phyloP scores from a whole-genome alignment of 352 stramenopile genomes.

The Phytophthora uliginosa region DNA sequence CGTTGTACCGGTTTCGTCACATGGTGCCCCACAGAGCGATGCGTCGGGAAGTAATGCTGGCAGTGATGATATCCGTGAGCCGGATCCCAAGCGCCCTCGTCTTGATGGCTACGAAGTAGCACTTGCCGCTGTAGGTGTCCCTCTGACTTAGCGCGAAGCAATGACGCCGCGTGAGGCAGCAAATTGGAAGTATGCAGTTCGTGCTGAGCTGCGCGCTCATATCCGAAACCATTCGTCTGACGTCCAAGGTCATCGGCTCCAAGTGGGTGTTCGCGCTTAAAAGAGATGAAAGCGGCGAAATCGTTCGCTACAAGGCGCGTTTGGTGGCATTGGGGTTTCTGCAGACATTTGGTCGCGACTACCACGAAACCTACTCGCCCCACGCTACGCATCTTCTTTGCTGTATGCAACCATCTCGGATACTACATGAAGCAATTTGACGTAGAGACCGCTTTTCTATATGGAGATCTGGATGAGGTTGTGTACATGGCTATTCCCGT shows the following conservation, averaged over 20 bases:
- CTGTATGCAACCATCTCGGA: conserved; percentile 23
- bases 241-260: conserved; percentile 13
- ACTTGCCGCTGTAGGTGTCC: background rate
- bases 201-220: conserved; percentile 4
- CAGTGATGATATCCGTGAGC: background rate
- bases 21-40: background rate
- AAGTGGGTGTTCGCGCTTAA: conserved; percentile 33
- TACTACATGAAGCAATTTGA: conserved; percentile 32
- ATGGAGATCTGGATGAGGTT: conserved; percentile 27
- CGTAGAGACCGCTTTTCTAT: conserved; percentile 35
- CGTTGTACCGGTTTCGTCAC: background rate
- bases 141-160: conserved; percentile 10
- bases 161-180: conserved; percentile 1
- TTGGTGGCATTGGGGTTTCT: conserved; percentile 32
- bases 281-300: conserved; percentile 22
- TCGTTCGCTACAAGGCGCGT: conserved; percentile 37
- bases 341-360: conserved; percentile 33
- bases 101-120: conserved; percentile 11
- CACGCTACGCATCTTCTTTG: conserved; percentile 32
- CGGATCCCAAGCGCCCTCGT: conserved; percentile 2
- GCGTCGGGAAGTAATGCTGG: background rate
- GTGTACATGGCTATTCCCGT: conserved; percentile 33
- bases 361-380: conserved; percentile 26
- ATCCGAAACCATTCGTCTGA: conserved; percentile 13
- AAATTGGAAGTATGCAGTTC: conserved; percentile 13